Evolutionary conservation across 495 filamentous ascomycete genomes (phyloP), one percentile per base, ranked within the genome.

Genomic region (Lophium mytilinum): DNA sequence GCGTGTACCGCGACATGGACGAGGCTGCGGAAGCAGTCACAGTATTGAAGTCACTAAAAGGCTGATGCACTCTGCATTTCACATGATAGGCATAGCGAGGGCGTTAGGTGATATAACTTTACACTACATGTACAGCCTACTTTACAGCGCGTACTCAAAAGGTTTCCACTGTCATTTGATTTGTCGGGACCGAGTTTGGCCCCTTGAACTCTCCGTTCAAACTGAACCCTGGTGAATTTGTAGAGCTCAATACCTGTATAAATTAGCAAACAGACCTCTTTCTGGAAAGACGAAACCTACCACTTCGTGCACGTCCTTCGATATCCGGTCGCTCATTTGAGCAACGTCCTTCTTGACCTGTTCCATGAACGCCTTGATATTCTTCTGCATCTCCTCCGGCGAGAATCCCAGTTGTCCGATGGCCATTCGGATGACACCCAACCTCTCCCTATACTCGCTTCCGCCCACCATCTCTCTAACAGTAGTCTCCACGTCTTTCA

Each of bases 341-440:
- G 71, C 72, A 39, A 92, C 81, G 66, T 95, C 88, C 68, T 80
- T 81, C 81, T 89, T 95, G 50, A 98, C 68, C 55, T 81, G 74
- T 1, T 78, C 77, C 64, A 97, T 78, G 57, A 96, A 84, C 36
- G 81, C 73, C 72, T 83, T 85, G 71, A 97, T 78, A 72, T 98
- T 98, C 62, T 83, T 83, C 58, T 83, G 79, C 73, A 98, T 70
- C 77, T 92, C 82, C 68, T 90, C 82, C 17, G 93, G 90, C 10
- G 88, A 87, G 71, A 95, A 96, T 3, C 80, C 88, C 68, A 98
- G 75, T 72, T 96, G 92, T 8, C 90, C 93, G 55, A 98, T 79
- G 12, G 92, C 84, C 76, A 96, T 80, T 52, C 93, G 76, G 36
- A 98, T 81, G 41, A 94, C 87, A 36, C 89, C 94, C 60, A 84